Evolutionary conservation across 371 early-diverging fungal genomes (phyloP), one percentile per base, ranked within the genome.

Genomic region (Dinochytrium kinnereticum): DNA sequence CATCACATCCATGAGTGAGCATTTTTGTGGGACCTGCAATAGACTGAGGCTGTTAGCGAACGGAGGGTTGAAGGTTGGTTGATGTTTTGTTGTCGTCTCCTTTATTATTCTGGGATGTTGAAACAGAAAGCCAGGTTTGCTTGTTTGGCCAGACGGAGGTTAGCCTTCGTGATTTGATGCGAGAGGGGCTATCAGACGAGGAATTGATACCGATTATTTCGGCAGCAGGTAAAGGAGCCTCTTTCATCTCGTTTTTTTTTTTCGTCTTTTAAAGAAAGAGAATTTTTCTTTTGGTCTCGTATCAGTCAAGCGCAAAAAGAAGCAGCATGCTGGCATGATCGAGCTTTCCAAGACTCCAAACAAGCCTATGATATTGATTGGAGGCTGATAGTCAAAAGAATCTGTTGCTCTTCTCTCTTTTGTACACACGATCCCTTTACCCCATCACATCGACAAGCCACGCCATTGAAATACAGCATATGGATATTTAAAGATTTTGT

Each of bases 1-100:
- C 76, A 96, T 97, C 64, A 94, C 94, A 0, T 95, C 96, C 1
- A 97, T 97, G 98, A 93, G 96, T 28, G 92, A 96, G 49, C 94
- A 96, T 71, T 97, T 97, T 73, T 97, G 96, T 81, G 88, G 91
- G 5, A 93, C 95, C 0, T 97, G 98, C 76, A 96, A 96, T 77
- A 88, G 98, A 26, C 82, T 97, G 31, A 90, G 98, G 1, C 87
- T 97, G 44, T 90, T 95, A n/a, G 96, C 98, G 0, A 95, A 97
- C 77, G 98, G 98, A 1, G 94, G 92, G 70, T 82, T 97, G 73
- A 97, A 97, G 77, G 94, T 90, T n/a, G n/a, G n/a, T n/a, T n/a
- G n/a, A n/a, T n/a, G n/a, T n/a, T n/a, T n/a, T n/a, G n/a, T n/a
- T 33, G 17, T 49, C 50, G 33, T 57, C 7, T 24, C 51, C 2